Evolutionary conservation across 2,329 filamentous ascomycete species (phyloP), one percentile per base, ranked within the genome.

Genomic region (Orbilia ellipsospora): DNA sequence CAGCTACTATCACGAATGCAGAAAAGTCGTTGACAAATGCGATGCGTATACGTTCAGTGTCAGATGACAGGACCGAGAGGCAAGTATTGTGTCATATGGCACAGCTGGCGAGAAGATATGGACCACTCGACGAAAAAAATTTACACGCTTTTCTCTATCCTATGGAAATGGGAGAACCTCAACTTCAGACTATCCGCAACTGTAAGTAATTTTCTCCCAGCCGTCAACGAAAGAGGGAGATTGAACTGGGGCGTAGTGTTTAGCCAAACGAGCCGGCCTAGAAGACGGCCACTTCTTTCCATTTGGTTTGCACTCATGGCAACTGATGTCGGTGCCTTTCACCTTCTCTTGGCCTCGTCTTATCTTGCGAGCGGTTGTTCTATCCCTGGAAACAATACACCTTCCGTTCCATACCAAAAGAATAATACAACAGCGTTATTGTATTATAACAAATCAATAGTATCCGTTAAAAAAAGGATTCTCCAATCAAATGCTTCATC

Each of bases 371-470:
- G 26, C 20, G 59, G 40, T 36, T 52, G 45, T 23, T 52, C 44
- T 18, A 31, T 52, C 2, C 13, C 20, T 40, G 40, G 5, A 36
- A 40, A 63, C 15, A 40, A 40, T 18, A 40, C 59, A 42, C 26
- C 52, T 42, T 52, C 44, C 26, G 20, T 52, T 15, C 59, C 44
- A 20, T 52, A 18, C 45, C 23, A 63, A 12, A n/a, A 63, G 28
- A 20, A 18, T 28, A 52, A 18, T 51, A 63, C 45, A 18, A 63
- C 26, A 52, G 59, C 59, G 45, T 42, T 63, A 52, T 44, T 45
- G 36, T 63, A 63, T 63, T 63, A 63, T 45, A 63, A 63, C 59
- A 51, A 52, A n/a, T 63, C 59, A 28, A 63, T 63, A 51, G 59
- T 52, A 63, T 51, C 44, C 15, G 59, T 63, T 15, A 63, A 63